Conservation (phyloP, 768 basidiomycete genomes). For the Tulasnella calospora region DNA sequence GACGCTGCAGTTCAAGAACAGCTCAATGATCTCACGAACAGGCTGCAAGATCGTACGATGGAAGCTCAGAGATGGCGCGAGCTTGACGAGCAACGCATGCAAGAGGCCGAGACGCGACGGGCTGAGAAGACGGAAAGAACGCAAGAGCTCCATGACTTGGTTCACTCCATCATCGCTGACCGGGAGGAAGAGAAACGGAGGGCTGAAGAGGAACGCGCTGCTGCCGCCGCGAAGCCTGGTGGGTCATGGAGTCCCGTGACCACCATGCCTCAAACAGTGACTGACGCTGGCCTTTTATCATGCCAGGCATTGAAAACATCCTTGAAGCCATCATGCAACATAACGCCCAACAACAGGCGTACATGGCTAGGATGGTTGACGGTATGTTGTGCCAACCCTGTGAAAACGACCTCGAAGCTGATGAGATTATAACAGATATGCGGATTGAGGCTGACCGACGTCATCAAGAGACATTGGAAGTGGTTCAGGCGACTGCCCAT, state of each 20-base stretch:
- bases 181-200: constrained; percentile 49
- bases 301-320: constrained; percentile 54
- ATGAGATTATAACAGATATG: constrained; percentile 47
- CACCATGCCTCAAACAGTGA: neutral
- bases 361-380: constrained; percentile 45
- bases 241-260: constrained; percentile 30
- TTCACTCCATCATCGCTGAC: constrained; percentile 49
- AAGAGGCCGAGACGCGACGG: constrained; percentile 56
- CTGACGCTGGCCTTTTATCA: neutral
- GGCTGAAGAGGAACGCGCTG: constrained; percentile 51
- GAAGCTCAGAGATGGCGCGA: constrained; percentile 56
- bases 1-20: constrained; percentile 58
- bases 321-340: constrained; percentile 56
- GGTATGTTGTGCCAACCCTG: constrained; percentile 27
- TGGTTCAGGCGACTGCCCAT: constrained; percentile 64
- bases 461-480: constrained; percentile 61
- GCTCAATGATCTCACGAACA: constrained; percentile 64
- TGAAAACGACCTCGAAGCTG: neutral
- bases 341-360: constrained; percentile 55
- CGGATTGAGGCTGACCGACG: constrained; percentile 59
- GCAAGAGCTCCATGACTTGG: constrained; percentile 55
- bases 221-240: constrained; percentile 56
- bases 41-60: constrained; percentile 63
- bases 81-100: constrained; percentile 57
- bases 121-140: constrained; percentile 54